Conservation (phyloP, 306 rosid species). For the Dalbergia cochinchinensis region DNA sequence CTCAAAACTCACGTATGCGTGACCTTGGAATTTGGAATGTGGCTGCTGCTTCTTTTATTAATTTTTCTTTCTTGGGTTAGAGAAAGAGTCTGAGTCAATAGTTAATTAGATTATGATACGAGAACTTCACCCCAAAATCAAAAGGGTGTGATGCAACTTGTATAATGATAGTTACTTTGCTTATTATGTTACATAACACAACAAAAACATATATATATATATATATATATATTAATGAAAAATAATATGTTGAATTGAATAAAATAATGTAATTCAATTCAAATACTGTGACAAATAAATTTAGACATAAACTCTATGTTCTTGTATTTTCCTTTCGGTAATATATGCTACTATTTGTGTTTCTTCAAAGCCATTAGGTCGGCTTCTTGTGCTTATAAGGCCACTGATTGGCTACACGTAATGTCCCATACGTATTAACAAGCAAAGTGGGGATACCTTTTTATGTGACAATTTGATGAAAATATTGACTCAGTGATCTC, state of each 20-base stretch:
- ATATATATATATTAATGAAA: too few relatives aligned
- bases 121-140: background rate
- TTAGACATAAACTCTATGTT: too few relatives aligned
- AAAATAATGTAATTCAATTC: too few relatives aligned
- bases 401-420: background rate
- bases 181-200: too few relatives aligned
- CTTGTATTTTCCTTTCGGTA: too few relatives aligned
- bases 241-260: too few relatives aligned
- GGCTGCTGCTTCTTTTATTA: background rate
- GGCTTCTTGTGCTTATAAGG: background rate
- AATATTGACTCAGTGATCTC: slow-evolving; percentile 2
- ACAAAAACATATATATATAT: too few relatives aligned
- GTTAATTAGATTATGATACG: background rate
- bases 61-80: background rate
- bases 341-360: background rate
- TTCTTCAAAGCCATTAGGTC: background rate
- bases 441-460: background rate
- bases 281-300: too few relatives aligned
- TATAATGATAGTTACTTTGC: too few relatives aligned
- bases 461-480: slow-evolving; percentile 1
- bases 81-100: background rate
- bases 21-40: slow-evolving; percentile 12
- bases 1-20: background rate
- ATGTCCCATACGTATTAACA: background rate
- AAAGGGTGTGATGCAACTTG: slow-evolving; percentile 9